A percentile compares a stretch with the other conserved stretches of the same genome.
Conservation (phyloP, 192 early-diverging fungal species). For the Podila clonocystis region DNA sequence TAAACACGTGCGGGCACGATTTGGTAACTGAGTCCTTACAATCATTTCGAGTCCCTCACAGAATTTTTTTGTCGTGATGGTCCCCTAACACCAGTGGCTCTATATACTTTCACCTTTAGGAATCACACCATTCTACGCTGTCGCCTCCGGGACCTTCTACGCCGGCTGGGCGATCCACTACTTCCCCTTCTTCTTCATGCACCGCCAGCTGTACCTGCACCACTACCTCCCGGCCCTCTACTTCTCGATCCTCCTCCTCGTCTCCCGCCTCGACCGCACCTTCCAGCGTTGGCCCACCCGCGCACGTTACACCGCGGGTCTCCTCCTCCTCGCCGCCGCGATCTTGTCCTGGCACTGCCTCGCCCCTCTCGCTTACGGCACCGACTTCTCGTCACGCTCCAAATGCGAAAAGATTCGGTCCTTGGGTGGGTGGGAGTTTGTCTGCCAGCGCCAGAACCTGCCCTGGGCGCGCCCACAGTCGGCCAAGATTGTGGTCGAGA, state of each 20-base stretch:
- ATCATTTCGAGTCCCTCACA: background rate
- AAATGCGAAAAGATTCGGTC: slow-evolving; percentile 19
- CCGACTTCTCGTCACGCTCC: slow-evolving; percentile 10
- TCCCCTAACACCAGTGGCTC: too few species aligned
- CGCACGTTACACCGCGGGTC: slow-evolving; percentile 20
- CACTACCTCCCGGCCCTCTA: slow-evolving; percentile 96
- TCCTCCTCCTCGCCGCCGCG: background rate
- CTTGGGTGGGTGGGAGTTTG: slow-evolving; percentile 25
- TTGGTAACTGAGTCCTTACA: background rate
- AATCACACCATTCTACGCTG: slow-evolving; percentile 56
- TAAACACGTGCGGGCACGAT: background rate
- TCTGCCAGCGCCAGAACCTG: slow-evolving; percentile 21
- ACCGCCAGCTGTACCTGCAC: slow-evolving; percentile 88
- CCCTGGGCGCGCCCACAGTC: slow-evolving; percentile 8
- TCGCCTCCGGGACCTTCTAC: slow-evolving; percentile 68
- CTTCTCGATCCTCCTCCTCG: slow-evolving; percentile 80
- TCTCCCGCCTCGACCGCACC: slow-evolving; percentile 66
- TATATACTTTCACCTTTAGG: slow-evolving; percentile 19
- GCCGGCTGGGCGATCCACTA: slow-evolving; percentile 88
- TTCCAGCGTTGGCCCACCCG: slow-evolving; percentile 49
- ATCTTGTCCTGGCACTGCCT: slow-evolving; percentile 12
- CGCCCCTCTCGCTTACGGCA: slow-evolving; percentile 22
- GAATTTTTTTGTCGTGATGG: background rate
- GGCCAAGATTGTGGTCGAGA: slow-evolving; percentile 19
- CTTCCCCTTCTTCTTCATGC: slow-evolving; percentile 88